These are phyloP conservation scores for Fonsecaea nubica DNA, from an alignment of 2,329 filamentous ascomycete species.

Conservation along the genomic window DNA sequence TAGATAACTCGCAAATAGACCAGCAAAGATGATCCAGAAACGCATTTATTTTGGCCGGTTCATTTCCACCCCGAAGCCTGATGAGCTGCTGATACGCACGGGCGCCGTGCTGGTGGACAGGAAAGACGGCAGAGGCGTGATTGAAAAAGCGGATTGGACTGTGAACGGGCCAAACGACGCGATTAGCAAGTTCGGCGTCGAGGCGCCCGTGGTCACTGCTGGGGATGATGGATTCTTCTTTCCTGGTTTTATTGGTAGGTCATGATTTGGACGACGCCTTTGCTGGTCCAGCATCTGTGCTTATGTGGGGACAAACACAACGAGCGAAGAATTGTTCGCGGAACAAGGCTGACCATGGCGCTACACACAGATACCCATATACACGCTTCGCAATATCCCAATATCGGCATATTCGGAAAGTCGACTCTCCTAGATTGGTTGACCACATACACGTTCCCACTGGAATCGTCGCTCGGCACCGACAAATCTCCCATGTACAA, in stretches of 20 bases:
- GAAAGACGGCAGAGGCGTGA: constrained; percentile 35
- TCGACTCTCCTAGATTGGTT: constrained; percentile 93
- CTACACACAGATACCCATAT: constrained; percentile 79
- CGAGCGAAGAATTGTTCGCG: neutral
- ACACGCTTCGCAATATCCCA: constrained; percentile 94
- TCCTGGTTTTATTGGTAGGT: constrained; percentile 45
- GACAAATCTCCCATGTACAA: constrained; percentile 39
- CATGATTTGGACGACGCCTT: neutral
- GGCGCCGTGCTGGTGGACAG: constrained; percentile 39
- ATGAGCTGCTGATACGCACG: constrained; percentile 35
- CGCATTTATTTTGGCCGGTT: constrained; percentile 40
- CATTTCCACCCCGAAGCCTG: constrained; percentile 37
- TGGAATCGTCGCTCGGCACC: constrained; percentile 75
- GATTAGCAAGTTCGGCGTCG: constrained; percentile 33
- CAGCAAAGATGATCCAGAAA: constrained; percentile 16
- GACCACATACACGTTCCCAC: constrained; percentile 90
- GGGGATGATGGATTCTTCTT: constrained; percentile 36
- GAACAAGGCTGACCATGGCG: constrained; percentile 4
- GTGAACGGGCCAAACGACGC: constrained; percentile 33
- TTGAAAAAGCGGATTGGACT: constrained; percentile 38
- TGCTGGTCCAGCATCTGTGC: neutral
- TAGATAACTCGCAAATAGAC: neutral
- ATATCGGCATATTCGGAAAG: constrained; percentile 91
- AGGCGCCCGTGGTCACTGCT: constrained; percentile 31
- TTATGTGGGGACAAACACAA: neutral